Percentiles rank a stretch among this genome's conserved stretches.
These are phyloP conservation scores for Marasmius fiardii DNA, from an alignment of 1,284 basidiomycete species.

Conservation along the genomic window DNA sequence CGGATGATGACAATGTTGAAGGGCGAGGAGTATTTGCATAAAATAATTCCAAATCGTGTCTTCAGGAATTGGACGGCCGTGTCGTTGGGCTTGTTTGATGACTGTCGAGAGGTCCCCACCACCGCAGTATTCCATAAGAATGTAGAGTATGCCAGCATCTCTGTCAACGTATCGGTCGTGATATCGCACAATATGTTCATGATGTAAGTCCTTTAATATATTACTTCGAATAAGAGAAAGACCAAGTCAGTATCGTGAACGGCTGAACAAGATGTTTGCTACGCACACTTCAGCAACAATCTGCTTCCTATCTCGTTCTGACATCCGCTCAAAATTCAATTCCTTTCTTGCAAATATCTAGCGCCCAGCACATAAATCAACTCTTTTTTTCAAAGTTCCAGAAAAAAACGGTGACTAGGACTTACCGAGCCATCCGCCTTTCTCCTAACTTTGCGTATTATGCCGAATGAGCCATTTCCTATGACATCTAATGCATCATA, in stretches of 20 bases:
- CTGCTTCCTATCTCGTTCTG: constrained; percentile 88
- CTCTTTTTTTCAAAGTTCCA: background rate
- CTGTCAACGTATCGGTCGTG: constrained; percentile 90
- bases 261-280: background rate
- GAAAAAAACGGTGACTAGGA: constrained; percentile 18
- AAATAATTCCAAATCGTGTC: constrained; percentile 96
- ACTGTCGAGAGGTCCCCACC: constrained; percentile 88
- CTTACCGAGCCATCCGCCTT: constrained; percentile 82
- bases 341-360: constrained; percentile 92
- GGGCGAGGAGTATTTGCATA: constrained; percentile 87
- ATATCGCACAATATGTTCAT: constrained; percentile 95
- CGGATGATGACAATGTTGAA: constrained; percentile 89
- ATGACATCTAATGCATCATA: constrained; percentile 91
- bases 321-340: constrained; percentile 94
- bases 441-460: constrained; percentile 89
- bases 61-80: constrained; percentile 75
- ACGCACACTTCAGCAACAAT: constrained; percentile 97
- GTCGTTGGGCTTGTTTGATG: constrained; percentile 75
- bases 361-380: background rate
- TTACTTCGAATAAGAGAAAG: constrained; percentile 53
- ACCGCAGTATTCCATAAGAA: constrained; percentile 96
- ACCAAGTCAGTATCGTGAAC: constrained; percentile 2
- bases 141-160: constrained; percentile 88
- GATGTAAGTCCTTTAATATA: constrained; percentile 91
- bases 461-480: constrained; percentile 96